Evolutionary conservation across 2,329 filamentous ascomycete genomes (phyloP), one percentile per base, ranked within the genome.

Genomic region (Hypoxylon sp.): DNA sequence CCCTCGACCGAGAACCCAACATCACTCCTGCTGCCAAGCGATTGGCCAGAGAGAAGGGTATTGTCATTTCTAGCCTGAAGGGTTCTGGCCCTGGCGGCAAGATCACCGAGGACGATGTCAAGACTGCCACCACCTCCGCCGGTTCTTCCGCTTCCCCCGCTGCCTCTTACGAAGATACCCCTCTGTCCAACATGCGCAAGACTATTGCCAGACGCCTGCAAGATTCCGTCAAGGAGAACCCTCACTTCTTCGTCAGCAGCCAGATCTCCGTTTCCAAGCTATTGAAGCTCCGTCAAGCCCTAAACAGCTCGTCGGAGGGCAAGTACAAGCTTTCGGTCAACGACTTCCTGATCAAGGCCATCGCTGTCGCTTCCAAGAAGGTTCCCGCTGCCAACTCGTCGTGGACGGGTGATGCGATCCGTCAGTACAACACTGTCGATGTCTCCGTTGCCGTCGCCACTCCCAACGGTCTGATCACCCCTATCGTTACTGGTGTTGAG

Each of bases 241-340:
- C 94, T 55, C 94, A 97, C 83, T 99, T 96, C 85, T 99, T 93
- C 72, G 93, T 99, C 67, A 90, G 90, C 66, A 88, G 91, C 67
- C 86, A 85, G 64, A 83, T 99, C 70, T 97, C 93, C 51, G 94
- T 99, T 60, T 83, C 81, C 74, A 97, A 97, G 84, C 89, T 99
- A 37, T 80, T 96, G 68, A 97, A 97, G 82, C 91, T 99, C 66
- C 91, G 94, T 68, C 84, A 90, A 76, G 91, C 93, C 51, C 85
- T 99, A 63, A 99, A 99, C 79, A 84, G 86, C 70, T 87, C 89
- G 8, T 80, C 90, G 36, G 88, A 96, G 58, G 94, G 93, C 77
- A 87, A 91, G 75, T 99, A 96, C 85, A 99, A 97, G 85, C 89
- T 99, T 52, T 97, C 92, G n/a, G 91, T 99, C 77, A 99, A 99